Conservation (phyloP, 2,329 filamentous ascomycete species). For the Cladosporium sp. region DNA sequence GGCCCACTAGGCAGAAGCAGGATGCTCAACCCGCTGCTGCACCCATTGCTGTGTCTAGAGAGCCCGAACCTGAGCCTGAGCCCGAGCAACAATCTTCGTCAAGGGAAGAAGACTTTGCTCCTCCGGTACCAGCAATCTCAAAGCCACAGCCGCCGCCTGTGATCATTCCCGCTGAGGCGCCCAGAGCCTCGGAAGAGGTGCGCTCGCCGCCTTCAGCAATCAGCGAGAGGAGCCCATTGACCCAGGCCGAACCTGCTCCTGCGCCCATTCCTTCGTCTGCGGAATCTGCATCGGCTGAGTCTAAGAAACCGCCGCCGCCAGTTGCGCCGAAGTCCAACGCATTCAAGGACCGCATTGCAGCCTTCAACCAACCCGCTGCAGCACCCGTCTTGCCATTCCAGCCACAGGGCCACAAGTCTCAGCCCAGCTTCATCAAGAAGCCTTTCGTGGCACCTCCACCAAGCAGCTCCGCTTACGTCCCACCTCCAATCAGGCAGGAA, state of each 20-base stretch:
- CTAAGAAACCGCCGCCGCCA: slow-evolving; percentile 64
- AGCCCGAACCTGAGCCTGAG: slow-evolving; percentile 31
- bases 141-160: slow-evolving; percentile 42
- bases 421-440: slow-evolving; percentile 76
- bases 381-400: slow-evolving; percentile 90
- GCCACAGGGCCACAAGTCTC: slow-evolving; percentile 61
- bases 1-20: slow-evolving; percentile 68
- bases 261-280: slow-evolving; percentile 37
- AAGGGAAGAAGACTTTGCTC: slow-evolving; percentile 28
- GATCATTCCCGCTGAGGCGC: slow-evolving; percentile 28
- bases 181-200: slow-evolving; percentile 25
- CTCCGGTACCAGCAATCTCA: slow-evolving; percentile 34
- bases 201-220: slow-evolving; percentile 30
- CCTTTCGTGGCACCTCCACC: slow-evolving; percentile 94
- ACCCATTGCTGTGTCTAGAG: slow-evolving; percentile 21
- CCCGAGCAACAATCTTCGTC: slow-evolving; percentile 7
- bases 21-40: slow-evolving; percentile 40
- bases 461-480: slow-evolving; percentile 86
- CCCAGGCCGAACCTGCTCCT: slow-evolving; percentile 29
- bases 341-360: slow-evolving; percentile 93
- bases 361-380: slow-evolving; percentile 88
- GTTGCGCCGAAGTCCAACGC: slow-evolving; percentile 71
- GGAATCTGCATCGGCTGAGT: slow-evolving; percentile 44
- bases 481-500: slow-evolving; percentile 65
- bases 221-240: slow-evolving; percentile 22